Conservation (phyloP, 2,329 filamentous ascomycete genomes). For the Exophiala phaeomuriformis region DNA sequence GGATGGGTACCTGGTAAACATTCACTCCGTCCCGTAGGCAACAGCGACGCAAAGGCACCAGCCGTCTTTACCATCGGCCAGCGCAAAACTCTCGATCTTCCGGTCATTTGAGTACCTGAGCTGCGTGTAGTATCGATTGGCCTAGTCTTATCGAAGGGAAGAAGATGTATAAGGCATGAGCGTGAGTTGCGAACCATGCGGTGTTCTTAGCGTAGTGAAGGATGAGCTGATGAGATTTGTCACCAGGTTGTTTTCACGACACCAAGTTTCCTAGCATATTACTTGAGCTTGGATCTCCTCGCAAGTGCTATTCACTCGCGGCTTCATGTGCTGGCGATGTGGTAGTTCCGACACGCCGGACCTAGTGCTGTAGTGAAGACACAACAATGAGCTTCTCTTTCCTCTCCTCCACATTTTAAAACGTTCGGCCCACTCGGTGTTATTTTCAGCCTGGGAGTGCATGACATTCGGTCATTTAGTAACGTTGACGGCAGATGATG, state of each 20-base stretch:
- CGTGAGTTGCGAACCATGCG: not conserved
- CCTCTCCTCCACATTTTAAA: too few relatives aligned
- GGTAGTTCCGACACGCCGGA: too few relatives aligned
- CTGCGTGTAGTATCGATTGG: constrained; percentile 11
- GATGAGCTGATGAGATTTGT: constrained; percentile 9
- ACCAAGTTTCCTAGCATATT: constrained; percentile 5
- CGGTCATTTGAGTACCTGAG: constrained; percentile 10
- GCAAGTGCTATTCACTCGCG: constrained; percentile 5
- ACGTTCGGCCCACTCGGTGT: too few relatives aligned
- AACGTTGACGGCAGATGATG: too few relatives aligned
- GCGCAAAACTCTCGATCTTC: constrained; percentile 4
- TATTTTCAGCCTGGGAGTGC: too few relatives aligned
- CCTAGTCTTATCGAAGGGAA: constrained; percentile 13
- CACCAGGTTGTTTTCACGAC: constrained; percentile 4
- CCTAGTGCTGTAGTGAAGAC: too few relatives aligned
- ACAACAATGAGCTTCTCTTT: too few relatives aligned
- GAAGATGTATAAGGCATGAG: not conserved
- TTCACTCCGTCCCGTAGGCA: constrained; percentile 7
- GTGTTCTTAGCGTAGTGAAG: constrained; percentile 7
- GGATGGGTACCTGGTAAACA: constrained; percentile 9
- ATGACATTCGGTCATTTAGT: too few relatives aligned
- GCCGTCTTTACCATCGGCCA: constrained; percentile 12
- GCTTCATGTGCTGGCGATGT: constrained; percentile 1
- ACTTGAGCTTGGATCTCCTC: constrained; percentile 9
- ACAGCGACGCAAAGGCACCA: constrained; percentile 4